Conservation (phyloP, 2,329 filamentous ascomycete genomes). For the Aureobasidium sp. region DNA sequence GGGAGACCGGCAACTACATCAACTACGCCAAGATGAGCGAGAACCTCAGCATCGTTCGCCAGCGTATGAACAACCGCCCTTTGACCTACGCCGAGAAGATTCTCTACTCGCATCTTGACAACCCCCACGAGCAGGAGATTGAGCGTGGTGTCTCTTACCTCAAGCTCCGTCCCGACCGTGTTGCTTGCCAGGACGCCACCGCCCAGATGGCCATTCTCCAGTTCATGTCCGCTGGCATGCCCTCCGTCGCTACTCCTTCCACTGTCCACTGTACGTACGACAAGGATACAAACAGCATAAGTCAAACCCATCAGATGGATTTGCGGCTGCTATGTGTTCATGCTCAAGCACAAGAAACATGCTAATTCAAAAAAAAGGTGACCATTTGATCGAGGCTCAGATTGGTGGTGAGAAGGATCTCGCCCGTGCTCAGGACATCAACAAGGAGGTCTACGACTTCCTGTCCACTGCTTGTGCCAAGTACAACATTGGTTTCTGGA, state of each 20-base stretch:
- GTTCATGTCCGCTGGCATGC: conserved; percentile 99
- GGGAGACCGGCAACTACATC: conserved; percentile 93
- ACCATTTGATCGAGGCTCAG: conserved; percentile 98
- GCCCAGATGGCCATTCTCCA: conserved; percentile 99
- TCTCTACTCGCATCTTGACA: conserved; percentile 88
- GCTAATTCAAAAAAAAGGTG: conserved; percentile 27
- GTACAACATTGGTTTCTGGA: conserved; percentile 99
- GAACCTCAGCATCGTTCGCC: conserved; percentile 85
- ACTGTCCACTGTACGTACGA: conserved; percentile 76
- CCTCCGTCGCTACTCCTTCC: conserved; percentile 83
- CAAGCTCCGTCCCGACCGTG: conserved; percentile 91
- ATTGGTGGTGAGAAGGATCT: conserved; percentile 90
- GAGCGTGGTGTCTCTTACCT: conserved; percentile 93
- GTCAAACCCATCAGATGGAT: too few relatives aligned
- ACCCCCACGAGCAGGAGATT: conserved; percentile 92
- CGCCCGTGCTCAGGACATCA: conserved; percentile 80
- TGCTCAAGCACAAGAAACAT: too few relatives aligned
- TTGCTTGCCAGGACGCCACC: conserved; percentile 98
- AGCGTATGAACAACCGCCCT: conserved; percentile 86
- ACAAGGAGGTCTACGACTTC: conserved; percentile 99
- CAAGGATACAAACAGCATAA: too few relatives aligned
- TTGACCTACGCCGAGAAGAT: conserved; percentile 94
- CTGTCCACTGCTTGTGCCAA: conserved; percentile 88
- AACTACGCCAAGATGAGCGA: conserved; percentile 99
- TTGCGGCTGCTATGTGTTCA: too few relatives aligned